These are phyloP conservation scores for Coniochaeta ligniaria DNA, from an alignment of 2,329 filamentous ascomycete genomes.

Conservation along the genomic window DNA sequence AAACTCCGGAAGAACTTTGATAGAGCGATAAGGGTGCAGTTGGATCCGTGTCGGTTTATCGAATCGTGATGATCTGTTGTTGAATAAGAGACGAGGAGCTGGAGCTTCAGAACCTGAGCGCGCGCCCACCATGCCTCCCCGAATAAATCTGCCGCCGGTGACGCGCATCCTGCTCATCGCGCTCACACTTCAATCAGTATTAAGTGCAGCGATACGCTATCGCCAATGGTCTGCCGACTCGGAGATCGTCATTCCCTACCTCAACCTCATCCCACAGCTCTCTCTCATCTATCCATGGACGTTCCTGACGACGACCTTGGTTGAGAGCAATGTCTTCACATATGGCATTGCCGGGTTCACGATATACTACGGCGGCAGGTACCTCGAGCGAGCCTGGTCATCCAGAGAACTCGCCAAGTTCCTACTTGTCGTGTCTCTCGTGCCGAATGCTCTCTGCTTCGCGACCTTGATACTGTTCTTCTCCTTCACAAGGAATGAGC, in stretches of 20 bases:
- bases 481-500: slow-evolving; percentile 57
- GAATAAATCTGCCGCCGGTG: slow-evolving; percentile 88
- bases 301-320: slow-evolving; percentile 74
- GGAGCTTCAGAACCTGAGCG: not conserved
- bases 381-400: slow-evolving; percentile 94
- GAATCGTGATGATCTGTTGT: not conserved
- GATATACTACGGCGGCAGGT: slow-evolving; percentile 86
- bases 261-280: slow-evolving; percentile 76
- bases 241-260: slow-evolving; percentile 71
- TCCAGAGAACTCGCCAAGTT: slow-evolving; percentile 90
- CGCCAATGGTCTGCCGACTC: slow-evolving; percentile 57
- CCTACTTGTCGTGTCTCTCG: slow-evolving; percentile 64
- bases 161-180: slow-evolving; percentile 74
- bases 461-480: slow-evolving; percentile 61
- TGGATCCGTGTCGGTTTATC: not conserved
- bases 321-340: slow-evolving; percentile 90
- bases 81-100: slow-evolving; percentile 1
- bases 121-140: slow-evolving; percentile 57
- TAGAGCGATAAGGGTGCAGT: not conserved
- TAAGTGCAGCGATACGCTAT: slow-evolving; percentile 74
- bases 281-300: slow-evolving; percentile 92
- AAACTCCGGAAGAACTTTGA: not conserved
- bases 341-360: slow-evolving; percentile 69
- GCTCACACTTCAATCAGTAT: slow-evolving; percentile 68
- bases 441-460: slow-evolving; percentile 75